phyloP scores from a whole-genome alignment of 441 rosid species.

The Croton laevigatus region DNA sequence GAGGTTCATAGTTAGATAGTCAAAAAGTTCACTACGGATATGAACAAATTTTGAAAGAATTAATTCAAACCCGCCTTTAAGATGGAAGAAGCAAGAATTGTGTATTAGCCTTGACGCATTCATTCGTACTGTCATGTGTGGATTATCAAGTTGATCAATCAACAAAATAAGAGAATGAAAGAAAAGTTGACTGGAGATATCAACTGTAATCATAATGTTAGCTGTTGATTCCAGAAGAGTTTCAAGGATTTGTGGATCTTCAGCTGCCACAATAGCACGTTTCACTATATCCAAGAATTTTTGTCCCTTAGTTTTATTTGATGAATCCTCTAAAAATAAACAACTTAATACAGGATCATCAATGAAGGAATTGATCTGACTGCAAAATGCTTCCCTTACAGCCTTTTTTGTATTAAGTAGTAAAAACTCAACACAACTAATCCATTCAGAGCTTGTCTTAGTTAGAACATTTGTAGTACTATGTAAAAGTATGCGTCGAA shows the following conservation, averaged over 20 bases:
- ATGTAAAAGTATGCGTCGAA: conserved; percentile 75
- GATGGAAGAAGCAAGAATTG: conserved; percentile 70
- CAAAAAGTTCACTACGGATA: conserved; percentile 66
- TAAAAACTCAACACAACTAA: conserved; percentile 60
- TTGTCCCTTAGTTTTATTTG: conserved; percentile 42
- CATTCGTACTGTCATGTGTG: conserved; percentile 62
- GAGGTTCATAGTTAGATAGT: conserved; percentile 62
- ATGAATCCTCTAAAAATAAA: conserved; percentile 52
- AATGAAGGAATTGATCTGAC: conserved; percentile 72
- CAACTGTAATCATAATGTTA: conserved; percentile 75
- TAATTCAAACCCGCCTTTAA: conserved; percentile 73
- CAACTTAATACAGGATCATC: conserved; percentile 46
- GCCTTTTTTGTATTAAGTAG: conserved; percentile 65
- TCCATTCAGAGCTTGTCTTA: conserved; percentile 68
- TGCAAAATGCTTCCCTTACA: conserved; percentile 86
- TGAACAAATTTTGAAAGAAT: conserved; percentile 61
- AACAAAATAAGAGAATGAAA: conserved; percentile 64
- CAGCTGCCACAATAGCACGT: conserved; percentile 53
- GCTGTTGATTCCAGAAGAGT: conserved; percentile 80
- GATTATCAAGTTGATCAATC: conserved; percentile 92
- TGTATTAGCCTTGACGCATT: conserved; percentile 73
- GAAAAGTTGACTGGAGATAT: conserved; percentile 67
- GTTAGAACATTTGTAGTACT: conserved; percentile 46
- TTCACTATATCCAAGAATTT: conserved; percentile 61
- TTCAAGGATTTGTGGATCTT: conserved; percentile 67